Evolutionary conservation across 2,329 filamentous ascomycete species (phyloP).

Genomic region (Talaromyces albobiverticillius): DNA sequence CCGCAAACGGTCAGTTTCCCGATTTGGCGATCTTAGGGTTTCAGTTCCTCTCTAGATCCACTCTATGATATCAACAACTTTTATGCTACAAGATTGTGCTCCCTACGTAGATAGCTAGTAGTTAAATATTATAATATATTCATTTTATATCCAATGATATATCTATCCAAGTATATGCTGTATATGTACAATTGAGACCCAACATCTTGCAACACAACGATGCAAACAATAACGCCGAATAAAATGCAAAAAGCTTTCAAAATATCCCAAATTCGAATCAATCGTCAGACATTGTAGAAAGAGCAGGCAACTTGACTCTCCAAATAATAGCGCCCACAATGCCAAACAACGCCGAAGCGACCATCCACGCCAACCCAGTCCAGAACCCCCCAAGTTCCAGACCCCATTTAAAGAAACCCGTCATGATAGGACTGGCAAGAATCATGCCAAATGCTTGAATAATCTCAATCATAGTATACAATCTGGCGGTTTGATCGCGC

Average conservation of each 20-base stretch:
- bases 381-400: constrained; percentile 45
- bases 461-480: constrained; percentile 51
- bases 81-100: too few species aligned
- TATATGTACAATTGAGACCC: constrained; percentile 7
- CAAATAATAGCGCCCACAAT: constrained; percentile 15
- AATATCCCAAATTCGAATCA: background rate
- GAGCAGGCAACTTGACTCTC: constrained; percentile 12
- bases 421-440: constrained; percentile 47
- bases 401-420: constrained; percentile 46
- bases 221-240: background rate
- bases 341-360: constrained; percentile 33
- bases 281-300: background rate
- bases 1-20: too few species aligned
- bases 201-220: too few species aligned
- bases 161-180: background rate
- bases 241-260: background rate
- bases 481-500: constrained; percentile 46
- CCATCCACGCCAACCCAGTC: constrained; percentile 49
- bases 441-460: constrained; percentile 48
- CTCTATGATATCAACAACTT: too few species aligned
- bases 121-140: too few species aligned
- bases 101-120: too few species aligned
- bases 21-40: too few species aligned
- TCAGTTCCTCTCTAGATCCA: too few species aligned
- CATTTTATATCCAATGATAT: background rate